Conservation (phyloP, 108 stramenopile species). For the Aurantiochytrium sp. region DNA sequence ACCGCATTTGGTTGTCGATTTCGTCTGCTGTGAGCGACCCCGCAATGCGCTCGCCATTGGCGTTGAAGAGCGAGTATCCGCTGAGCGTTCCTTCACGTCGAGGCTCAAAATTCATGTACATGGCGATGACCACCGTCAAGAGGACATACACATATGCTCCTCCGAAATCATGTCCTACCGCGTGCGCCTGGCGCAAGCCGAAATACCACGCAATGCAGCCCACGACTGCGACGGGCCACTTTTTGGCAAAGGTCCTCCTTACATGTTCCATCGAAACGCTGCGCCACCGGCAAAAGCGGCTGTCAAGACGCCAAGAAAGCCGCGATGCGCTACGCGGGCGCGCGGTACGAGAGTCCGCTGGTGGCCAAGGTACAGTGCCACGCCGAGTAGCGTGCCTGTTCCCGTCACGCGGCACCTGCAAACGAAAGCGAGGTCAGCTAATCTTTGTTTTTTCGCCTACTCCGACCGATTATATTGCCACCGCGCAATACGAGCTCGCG, state of each 20-base stretch:
- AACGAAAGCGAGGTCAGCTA: no score
- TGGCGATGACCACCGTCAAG: neutral
- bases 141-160: neutral
- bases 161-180: neutral
- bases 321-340: neutral
- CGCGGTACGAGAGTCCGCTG: neutral
- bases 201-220: neutral
- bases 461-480: neutral
- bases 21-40: neutral
- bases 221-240: neutral
- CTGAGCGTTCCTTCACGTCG: neutral
- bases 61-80: neutral
- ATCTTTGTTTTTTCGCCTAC: no score
- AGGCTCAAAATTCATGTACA: neutral
- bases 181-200: neutral
- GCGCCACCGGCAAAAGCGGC: neutral
- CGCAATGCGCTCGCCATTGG: neutral
- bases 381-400: neutral
- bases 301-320: neutral
- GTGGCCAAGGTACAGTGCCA: neutral
- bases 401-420: neutral
- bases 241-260: neutral
- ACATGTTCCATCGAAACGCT: conserved; percentile 7
- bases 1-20: neutral
- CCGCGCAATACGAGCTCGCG: neutral